phyloP scores from a whole-genome alignment of 192 early-diverging fungal species.

The Kappamyces sp. region DNA sequence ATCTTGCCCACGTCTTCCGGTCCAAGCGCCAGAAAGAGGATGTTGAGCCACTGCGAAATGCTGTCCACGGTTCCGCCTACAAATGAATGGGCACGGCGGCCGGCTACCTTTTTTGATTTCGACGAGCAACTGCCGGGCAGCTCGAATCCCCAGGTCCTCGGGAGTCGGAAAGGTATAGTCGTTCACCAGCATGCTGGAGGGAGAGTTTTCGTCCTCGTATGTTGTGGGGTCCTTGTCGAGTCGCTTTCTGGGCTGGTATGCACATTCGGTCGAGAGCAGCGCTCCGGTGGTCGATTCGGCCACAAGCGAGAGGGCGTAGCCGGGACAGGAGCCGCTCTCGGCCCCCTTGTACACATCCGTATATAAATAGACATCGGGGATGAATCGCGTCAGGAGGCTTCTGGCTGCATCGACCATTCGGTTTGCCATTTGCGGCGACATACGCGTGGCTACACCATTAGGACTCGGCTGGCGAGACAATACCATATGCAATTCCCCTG shows the following conservation, averaged over 20 bases:
- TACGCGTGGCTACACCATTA: conserved; percentile 55
- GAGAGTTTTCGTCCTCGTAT: conserved; percentile 1
- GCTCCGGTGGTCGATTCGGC: conserved; percentile 85
- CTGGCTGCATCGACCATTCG: conserved; percentile 85
- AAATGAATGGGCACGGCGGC: neutral
- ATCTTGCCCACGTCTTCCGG: conserved; percentile 93
- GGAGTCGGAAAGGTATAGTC: conserved; percentile 66
- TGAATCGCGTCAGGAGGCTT: conserved; percentile 80
- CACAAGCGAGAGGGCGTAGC: conserved; percentile 86
- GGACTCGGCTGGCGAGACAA: neutral
- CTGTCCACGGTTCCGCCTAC: conserved; percentile 79
- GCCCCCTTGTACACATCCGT: conserved; percentile 97
- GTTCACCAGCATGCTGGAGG: conserved; percentile 26
- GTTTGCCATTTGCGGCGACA: conserved; percentile 93
- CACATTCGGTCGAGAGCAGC: conserved; percentile 80
- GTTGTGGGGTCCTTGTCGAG: neutral
- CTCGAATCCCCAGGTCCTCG: conserved; percentile 80
- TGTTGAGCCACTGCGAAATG: conserved; percentile 76
- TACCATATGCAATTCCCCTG: conserved; percentile 83
- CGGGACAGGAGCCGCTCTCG: conserved; percentile 83
- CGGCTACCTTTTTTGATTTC: conserved; percentile 73
- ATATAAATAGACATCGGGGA: conserved; percentile 96
- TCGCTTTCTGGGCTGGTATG: conserved; percentile 53
- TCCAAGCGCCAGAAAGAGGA: conserved; percentile 80
- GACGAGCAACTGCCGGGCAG: conserved; percentile 69